A percentile compares a stretch with the other conserved stretches of the same genome.
These are phyloP conservation scores for Vanderwaltozyma verrucispora DNA, from an alignment of 805 yeast species.

Conservation along the genomic window DNA sequence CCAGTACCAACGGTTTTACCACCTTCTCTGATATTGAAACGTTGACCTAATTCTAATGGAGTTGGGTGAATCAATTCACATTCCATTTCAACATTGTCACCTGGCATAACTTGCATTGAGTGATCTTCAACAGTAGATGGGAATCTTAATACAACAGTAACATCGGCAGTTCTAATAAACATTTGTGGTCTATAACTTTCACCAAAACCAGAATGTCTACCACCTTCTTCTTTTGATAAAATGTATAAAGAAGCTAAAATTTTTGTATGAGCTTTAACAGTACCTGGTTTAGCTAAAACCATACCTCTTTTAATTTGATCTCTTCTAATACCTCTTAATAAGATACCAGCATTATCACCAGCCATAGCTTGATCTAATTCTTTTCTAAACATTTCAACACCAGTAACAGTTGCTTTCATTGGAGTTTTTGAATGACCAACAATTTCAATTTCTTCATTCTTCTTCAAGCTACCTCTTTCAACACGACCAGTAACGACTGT, in stretches of 20 bases:
- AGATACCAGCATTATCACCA: conserved; percentile 97
- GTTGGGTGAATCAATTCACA: conserved; percentile 84
- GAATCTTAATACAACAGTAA: conserved; percentile 82
- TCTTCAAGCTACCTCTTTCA: conserved; percentile 94
- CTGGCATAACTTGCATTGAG: conserved; percentile 89
- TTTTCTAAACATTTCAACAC: conserved; percentile 99
- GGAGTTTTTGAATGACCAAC: conserved; percentile 86
- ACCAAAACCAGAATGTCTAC: conserved; percentile 96
- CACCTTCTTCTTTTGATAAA: conserved; percentile 96
- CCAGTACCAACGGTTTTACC: conserved; percentile 99
- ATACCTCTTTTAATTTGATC: conserved; percentile 96
- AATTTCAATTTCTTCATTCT: conserved; percentile 97
- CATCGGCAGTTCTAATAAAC: conserved; percentile 94
- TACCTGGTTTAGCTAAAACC: conserved; percentile 89
- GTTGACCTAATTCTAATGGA: conserved; percentile 91
- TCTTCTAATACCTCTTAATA: conserved; percentile 96
- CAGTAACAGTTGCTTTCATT: conserved; percentile 89
- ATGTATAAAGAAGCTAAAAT: conserved; percentile 89
- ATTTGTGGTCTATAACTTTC: conserved; percentile 97
- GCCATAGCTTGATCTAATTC: conserved; percentile 96
- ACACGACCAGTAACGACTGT: conserved; percentile 99
- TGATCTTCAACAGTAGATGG: conserved; percentile 76
- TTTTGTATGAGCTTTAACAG: conserved; percentile 87
- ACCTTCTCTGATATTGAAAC: conserved; percentile 99
- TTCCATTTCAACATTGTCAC: conserved; percentile 96